Percentiles rank a stretch among this genome's conserved stretches.
Evolutionary conservation across 148 eudicot species (phyloP).

Genomic region (Chenopodium suecicum): DNA sequence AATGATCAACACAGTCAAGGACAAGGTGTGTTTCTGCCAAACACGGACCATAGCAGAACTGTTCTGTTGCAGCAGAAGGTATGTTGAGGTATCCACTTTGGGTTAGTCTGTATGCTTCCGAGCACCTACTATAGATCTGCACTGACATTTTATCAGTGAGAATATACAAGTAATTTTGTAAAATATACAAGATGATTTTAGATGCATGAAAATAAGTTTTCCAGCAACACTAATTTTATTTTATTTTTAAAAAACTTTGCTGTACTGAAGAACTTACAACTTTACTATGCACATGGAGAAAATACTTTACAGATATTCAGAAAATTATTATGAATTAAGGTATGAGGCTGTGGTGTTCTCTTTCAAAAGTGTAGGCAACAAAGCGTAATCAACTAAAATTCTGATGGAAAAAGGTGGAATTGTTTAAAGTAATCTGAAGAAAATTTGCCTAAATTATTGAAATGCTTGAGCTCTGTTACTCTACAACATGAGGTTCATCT

Average conservation of each 20-base stretch:
- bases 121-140: slow-evolving; percentile 55
- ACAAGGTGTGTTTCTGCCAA: slow-evolving; percentile 46
- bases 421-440: background rate
- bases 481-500: background rate
- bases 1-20: slow-evolving; percentile 45
- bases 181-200: background rate
- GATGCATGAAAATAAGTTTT: background rate
- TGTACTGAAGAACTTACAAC: background rate
- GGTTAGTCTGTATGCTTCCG: slow-evolving; percentile 43
- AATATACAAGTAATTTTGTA: background rate
- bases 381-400: background rate
- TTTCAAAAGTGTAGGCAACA: background rate
- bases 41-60: slow-evolving; percentile 58
- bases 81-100: slow-evolving; percentile 53
- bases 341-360: background rate
- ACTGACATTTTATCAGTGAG: background rate
- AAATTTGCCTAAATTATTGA: background rate
- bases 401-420: background rate
- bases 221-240: background rate
- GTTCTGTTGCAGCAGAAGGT: slow-evolving; percentile 47
- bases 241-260: background rate
- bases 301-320: background rate
- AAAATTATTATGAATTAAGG: background rate
- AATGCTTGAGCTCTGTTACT: background rate
- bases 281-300: background rate